Percentiles rank a stretch among this genome's conserved stretches.
phyloP scores from a whole-genome alignment of 2,329 filamentous ascomycete species.

The Fusarium guadeloupense region DNA sequence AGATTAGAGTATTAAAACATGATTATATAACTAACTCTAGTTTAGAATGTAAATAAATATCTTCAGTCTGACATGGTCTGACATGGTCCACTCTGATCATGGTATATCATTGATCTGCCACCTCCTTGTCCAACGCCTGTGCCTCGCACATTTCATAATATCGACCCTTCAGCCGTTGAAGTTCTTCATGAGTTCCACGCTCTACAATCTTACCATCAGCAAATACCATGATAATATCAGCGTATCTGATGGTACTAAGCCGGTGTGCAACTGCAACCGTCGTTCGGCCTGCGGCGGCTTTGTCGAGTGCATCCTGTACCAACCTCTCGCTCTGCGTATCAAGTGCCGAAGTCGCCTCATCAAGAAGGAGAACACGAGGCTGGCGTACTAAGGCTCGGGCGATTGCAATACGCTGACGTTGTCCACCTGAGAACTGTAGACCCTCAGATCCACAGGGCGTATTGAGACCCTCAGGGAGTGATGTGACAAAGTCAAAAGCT shows the following conservation, averaged over 20 bases:
- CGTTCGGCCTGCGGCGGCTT: conserved; percentile 82
- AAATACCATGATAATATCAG: conserved; percentile 94
- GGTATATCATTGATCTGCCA: too few relatives aligned
- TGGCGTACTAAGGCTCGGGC: conserved; percentile 88
- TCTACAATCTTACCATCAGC: conserved; percentile 88
- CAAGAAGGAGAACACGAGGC: conserved; percentile 83
- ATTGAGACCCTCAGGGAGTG: conserved; percentile 83
- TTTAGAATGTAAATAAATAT: too few relatives aligned
- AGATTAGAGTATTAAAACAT: too few relatives aligned
- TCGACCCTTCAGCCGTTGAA: conserved; percentile 73
- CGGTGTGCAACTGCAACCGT: conserved; percentile 95
- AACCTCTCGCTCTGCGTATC: conserved; percentile 81
- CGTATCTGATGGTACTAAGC: conserved; percentile 90
- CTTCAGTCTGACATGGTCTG: too few relatives aligned
- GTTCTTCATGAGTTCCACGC: conserved; percentile 78
- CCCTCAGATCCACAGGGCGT: conserved; percentile 90
- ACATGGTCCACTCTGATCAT: too few relatives aligned
- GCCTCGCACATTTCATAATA: conserved; percentile 54
- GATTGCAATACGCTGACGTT: conserved; percentile 94
- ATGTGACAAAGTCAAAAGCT: conserved; percentile 91
- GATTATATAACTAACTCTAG: too few relatives aligned
- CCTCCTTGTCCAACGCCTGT: too few relatives aligned
- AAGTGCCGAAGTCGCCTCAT: conserved; percentile 82
- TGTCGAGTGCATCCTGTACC: conserved; percentile 81
- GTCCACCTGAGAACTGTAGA: conserved; percentile 83